Conservation (phyloP, 1,139 yeast genomes). For the Saccharomyces hybrid region DNA sequence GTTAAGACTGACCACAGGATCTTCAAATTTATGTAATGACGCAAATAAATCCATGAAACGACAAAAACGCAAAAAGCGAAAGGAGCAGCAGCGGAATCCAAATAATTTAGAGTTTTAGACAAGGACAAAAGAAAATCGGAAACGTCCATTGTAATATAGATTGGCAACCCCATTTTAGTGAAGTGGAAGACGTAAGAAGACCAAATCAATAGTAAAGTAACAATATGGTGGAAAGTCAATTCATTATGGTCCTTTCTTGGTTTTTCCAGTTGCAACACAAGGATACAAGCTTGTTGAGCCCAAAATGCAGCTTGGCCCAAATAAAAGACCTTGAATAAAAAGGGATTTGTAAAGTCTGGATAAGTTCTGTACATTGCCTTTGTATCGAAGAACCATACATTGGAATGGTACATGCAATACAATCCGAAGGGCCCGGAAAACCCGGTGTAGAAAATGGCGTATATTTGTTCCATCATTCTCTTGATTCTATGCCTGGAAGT, state of each 20-base stretch:
- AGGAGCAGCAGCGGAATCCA: slow-evolving; percentile 53
- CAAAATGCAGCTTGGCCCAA: slow-evolving; percentile 90
- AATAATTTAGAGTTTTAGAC: slow-evolving; percentile 74
- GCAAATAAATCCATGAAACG: slow-evolving; percentile 70
- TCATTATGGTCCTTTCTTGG: slow-evolving; percentile 88
- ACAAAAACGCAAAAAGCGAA: slow-evolving; percentile 62
- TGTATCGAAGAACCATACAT: slow-evolving; percentile 82
- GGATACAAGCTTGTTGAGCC: slow-evolving; percentile 83
- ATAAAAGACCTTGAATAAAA: slow-evolving; percentile 66
- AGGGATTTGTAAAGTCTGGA: slow-evolving; percentile 74
- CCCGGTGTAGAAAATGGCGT: slow-evolving; percentile 71
- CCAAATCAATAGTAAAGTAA: slow-evolving; percentile 79
- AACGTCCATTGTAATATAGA: slow-evolving; percentile 88
- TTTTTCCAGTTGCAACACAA: slow-evolving; percentile 74
- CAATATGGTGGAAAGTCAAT: slow-evolving; percentile 80
- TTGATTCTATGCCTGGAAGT: slow-evolving; percentile 48
- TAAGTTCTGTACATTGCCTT: slow-evolving; percentile 63
- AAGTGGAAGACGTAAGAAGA: slow-evolving; percentile 84
- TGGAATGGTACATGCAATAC: slow-evolving; percentile 70
- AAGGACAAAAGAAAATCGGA: slow-evolving; percentile 78
- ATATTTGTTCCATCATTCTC: slow-evolving; percentile 86
- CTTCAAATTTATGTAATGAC: slow-evolving; percentile 72
- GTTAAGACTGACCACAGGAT: slow-evolving; percentile 80
- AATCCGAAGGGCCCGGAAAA: slow-evolving; percentile 74
- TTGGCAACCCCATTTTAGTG: slow-evolving; percentile 85